Evolutionary conservation across 257 asterid genomes (phyloP), one percentile per base, ranked within the genome.

Genomic region (Dorcoceras hygrometricum): DNA sequence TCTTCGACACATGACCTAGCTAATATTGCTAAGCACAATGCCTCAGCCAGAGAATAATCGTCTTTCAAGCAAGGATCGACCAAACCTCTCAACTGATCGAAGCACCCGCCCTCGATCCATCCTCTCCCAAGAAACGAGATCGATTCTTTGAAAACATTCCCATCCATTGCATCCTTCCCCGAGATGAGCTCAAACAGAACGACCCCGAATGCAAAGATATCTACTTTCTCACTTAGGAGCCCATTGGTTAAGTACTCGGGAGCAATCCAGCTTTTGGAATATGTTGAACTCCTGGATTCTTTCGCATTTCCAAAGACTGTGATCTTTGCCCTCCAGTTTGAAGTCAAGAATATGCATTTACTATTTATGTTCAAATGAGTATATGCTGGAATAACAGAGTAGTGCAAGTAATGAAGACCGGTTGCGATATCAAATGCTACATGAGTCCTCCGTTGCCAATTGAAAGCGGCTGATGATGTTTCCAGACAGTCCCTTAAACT

Each of bases 1-100:
- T 87, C 86, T 61, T 90, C 91, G 22, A 84, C 77, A 59, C 97
- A 90, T 3, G 97, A 87, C 48, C 86, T 84, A 24, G 89, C 97
- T n/a, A 90, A 74, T 20, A 90, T 91, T 8, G 87, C 87, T 23
- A 90, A 67, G 63, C 95, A 90, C 61, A 90, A 62, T 0, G 95
- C 94, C 80, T 86, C 97, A 0, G 91, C 89, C 2, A 89, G 31
- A 5, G 94, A 88, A 65, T 89, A 89, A 75, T 87, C 91, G 54
- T 81, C 91, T 69, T 73, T 87, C 67, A 89, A 23, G 55, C 79
- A 46, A 60, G 86, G 87, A 80, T 90, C 95, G 67, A 87, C 78
- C 16, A 85, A 85, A 22, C 28, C 76, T 76, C 83, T 89, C 68
- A 87, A 68, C 55, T 81, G 86, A 74, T 86, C 90, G 69, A 87